Percentiles rank a stretch among this genome's conserved stretches.
Conservation (phyloP, 805 yeast genomes). For the Brettanomyces custersianus region DNA sequence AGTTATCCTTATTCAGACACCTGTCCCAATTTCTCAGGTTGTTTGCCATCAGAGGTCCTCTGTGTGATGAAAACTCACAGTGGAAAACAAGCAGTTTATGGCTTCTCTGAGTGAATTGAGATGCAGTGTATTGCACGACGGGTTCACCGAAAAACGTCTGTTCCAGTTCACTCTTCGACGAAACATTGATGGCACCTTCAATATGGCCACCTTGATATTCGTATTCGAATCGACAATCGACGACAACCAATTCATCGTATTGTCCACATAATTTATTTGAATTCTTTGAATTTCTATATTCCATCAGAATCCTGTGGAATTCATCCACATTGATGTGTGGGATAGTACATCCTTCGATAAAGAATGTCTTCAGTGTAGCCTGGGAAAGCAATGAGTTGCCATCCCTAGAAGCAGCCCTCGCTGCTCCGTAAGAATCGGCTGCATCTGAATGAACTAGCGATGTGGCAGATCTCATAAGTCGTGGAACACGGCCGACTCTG, state of each 20-base stretch:
- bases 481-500: background rate
- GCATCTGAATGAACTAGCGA: background rate
- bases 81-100: conserved; percentile 68
- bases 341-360: conserved; percentile 48
- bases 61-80: conserved; percentile 86
- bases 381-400: conserved; percentile 18
- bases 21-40: conserved; percentile 82
- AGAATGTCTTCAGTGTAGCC: conserved; percentile 33
- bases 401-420: background rate
- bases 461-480: conserved; percentile 1
- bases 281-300: conserved; percentile 27
- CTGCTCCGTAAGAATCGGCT: background rate
- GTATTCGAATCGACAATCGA: conserved; percentile 90
- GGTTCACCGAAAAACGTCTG: conserved; percentile 31
- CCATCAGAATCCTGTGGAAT: conserved; percentile 40
- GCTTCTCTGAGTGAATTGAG: conserved; percentile 13
- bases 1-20: conserved; percentile 55
- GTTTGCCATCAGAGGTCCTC: conserved; percentile 92
- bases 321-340: conserved; percentile 58
- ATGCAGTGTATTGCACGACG: conserved; percentile 14
- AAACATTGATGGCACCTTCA: conserved; percentile 68
- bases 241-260: conserved; percentile 49
- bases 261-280: conserved; percentile 26
- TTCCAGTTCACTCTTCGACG: conserved; percentile 63
- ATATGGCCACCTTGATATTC: conserved; percentile 94